Evolutionary conservation across 2,329 filamentous ascomycete genomes (phyloP), one percentile per base, ranked within the genome.

Genomic region (Davidsoniella neocaledoniae): DNA sequence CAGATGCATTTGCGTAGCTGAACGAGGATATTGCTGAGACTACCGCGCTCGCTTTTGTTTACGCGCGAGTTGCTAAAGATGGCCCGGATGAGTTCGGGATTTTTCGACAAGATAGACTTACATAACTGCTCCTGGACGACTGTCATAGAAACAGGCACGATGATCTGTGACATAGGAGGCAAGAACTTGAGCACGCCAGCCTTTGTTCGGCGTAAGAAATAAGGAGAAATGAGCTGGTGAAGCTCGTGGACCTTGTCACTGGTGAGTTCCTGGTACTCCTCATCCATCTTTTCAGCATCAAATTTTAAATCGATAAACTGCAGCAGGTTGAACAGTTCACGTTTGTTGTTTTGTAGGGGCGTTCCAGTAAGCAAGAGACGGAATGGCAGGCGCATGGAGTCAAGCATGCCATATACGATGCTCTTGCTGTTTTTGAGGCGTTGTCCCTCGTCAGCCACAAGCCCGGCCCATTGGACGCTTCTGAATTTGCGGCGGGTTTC

Each of bases 371-470:
- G 71, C 1, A 98, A 73, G 38, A 94, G 72, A 48, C 86, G 81
- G 65, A 91, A 95, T 0, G 84, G 84, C 26, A 88, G 79, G 46
- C 77, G 81, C 63, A 95, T 76, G 2, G 76, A 71, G 40, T 68
- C 75, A 5, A 98, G 69, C 2, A 83, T 79, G 33, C 71, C 71
- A 61, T 96, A 96, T 0, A 96, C 73, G 39, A 82, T 69, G 46
- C 83, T 91, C 58, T 83, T 79, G 61, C 96, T 90, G 59, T 93
- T 96, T 64, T 98, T 98, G 51, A 98, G 69, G 3, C 91, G 79
- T 59, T 98, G 91, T 2, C 91, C 91, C 66, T 98, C 91, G 58
- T 98, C 91, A 1, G 96, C 85, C 12, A 98, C 77, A 29, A 98
- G 68, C 0, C 86, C 90, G 46, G 81, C 78, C 91, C 91, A 98